Conservation (phyloP, 2,329 filamentous ascomycete genomes). For the Fulvia fulva region DNA sequence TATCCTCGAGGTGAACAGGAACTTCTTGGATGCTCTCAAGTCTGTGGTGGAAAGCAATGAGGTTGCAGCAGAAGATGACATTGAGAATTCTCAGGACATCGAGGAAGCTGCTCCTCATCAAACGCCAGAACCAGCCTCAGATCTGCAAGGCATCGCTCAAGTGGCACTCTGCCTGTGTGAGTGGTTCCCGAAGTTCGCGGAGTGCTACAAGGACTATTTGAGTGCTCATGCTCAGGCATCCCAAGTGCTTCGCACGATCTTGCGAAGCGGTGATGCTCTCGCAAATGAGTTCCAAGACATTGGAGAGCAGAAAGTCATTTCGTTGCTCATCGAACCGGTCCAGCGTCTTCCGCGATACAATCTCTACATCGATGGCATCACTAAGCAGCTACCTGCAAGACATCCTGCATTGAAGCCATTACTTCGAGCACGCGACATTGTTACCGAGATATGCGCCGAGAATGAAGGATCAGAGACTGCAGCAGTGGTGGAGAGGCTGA, state of each 20-base stretch:
- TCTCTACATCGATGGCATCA: slow-evolving; percentile 92
- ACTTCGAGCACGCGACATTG: slow-evolving; percentile 84
- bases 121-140: slow-evolving; percentile 53
- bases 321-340: slow-evolving; percentile 91
- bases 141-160: slow-evolving; percentile 59
- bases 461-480: slow-evolving; percentile 70
- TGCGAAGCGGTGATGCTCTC: slow-evolving; percentile 74
- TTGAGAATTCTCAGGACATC: slow-evolving; percentile 54
- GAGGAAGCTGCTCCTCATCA: slow-evolving; percentile 45
- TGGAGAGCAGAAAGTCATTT: slow-evolving; percentile 86
- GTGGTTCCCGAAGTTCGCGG: slow-evolving; percentile 89
- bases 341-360: slow-evolving; percentile 93
- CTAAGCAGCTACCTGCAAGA: slow-evolving; percentile 75
- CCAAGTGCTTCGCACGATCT: slow-evolving; percentile 71
- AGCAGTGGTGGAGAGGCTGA: slow-evolving; percentile 66
- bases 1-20: slow-evolving; percentile 77
- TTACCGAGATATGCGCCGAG: slow-evolving; percentile 94
- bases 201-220: slow-evolving; percentile 91
- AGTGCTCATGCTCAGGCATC: slow-evolving; percentile 84
- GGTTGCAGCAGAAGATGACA: slow-evolving; percentile 70
- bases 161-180: slow-evolving; percentile 79
- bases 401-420: slow-evolving; percentile 81
- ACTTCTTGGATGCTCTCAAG: slow-evolving; percentile 73
- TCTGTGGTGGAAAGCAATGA: slow-evolving; percentile 78
- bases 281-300: slow-evolving; percentile 73